phyloP scores from a whole-genome alignment of 352 stramenopile species.

The Phytophthora syringae region DNA sequence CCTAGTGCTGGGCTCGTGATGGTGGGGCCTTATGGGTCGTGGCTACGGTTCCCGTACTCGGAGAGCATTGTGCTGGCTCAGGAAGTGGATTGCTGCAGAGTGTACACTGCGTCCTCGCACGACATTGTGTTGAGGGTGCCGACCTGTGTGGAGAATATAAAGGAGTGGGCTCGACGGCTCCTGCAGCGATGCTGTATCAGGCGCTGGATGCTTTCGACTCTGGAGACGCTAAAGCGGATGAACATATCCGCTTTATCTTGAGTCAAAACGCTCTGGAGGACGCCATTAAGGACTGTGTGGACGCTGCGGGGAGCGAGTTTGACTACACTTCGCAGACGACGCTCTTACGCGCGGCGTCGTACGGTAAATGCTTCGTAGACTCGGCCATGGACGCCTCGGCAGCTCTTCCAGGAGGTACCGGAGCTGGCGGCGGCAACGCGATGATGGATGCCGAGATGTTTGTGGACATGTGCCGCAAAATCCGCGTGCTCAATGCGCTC shows the following conservation, averaged over 20 bases:
- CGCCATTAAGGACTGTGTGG: slow-evolving; percentile 89
- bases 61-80: slow-evolving; percentile 75
- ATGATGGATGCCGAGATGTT: slow-evolving; percentile 85
- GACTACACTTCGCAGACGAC: slow-evolving; percentile 83
- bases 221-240: slow-evolving; percentile 87
- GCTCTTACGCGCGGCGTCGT: slow-evolving; percentile 85
- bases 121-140: slow-evolving; percentile 91
- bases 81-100: slow-evolving; percentile 77
- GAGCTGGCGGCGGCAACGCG: slow-evolving; percentile 21
- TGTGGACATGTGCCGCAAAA: slow-evolving; percentile 89
- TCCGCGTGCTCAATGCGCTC: slow-evolving; percentile 91
- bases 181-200: slow-evolving; percentile 91
- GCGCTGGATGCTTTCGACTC: slow-evolving; percentile 90
- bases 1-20: slow-evolving; percentile 81
- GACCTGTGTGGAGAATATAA: slow-evolving; percentile 88
- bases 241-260: slow-evolving; percentile 91
- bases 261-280: slow-evolving; percentile 79
- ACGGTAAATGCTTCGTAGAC: slow-evolving; percentile 91
- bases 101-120: slow-evolving; percentile 72
- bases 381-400: slow-evolving; percentile 54
- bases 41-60: slow-evolving; percentile 85
- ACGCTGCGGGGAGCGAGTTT: slow-evolving; percentile 87
- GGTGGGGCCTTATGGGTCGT: slow-evolving; percentile 88
- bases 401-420: slow-evolving; percentile 24
- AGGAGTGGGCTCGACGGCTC: slow-evolving; percentile 85